phyloP scores from a whole-genome alignment of 2,329 filamentous ascomycete genomes.

The Ceratocystis destructans region DNA sequence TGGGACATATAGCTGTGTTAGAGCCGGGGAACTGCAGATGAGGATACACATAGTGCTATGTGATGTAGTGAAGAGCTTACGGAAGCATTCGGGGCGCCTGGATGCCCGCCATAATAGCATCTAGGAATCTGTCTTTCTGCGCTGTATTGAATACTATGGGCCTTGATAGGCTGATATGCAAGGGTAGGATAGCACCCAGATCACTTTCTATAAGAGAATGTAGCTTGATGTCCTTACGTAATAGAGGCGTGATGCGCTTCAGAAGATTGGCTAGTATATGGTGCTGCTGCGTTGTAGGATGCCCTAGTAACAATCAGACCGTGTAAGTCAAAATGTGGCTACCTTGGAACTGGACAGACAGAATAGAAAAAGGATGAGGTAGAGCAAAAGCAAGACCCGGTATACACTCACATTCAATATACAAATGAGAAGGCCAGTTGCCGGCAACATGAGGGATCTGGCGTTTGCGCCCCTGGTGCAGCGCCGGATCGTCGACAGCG shows the following conservation, averaged over 20 bases:
- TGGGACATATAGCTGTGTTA: conserved; percentile 27
- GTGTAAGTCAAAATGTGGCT: conserved; percentile 16
- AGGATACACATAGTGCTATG: not conserved
- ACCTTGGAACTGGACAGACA: not conserved
- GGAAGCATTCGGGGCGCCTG: not conserved
- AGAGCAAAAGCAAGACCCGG: not conserved
- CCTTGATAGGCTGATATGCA: conserved; percentile 84
- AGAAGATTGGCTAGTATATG: conserved; percentile 34
- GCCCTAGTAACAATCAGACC: conserved; percentile 32
- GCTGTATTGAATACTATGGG: conserved; percentile 61
- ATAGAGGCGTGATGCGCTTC: conserved; percentile 25
- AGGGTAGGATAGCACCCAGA: conserved; percentile 59
- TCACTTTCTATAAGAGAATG: conserved; percentile 63
- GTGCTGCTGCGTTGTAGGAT: conserved; percentile 37
- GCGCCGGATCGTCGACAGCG: conserved; percentile 63
- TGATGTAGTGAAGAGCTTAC: not conserved
- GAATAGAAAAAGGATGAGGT: not conserved
- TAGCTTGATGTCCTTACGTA: conserved; percentile 32
- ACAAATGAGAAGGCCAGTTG: conserved; percentile 87
- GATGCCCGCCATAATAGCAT: conserved; percentile 36
- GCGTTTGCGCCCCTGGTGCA: conserved; percentile 76
- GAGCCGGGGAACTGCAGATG: conserved; percentile 6
- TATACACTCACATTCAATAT: conserved; percentile 66
- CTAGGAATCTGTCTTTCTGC: conserved; percentile 56
- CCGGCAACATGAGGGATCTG: conserved; percentile 72